Conservation (phyloP, 441 rosid genomes). For the Pelargonium citronellum region DNA sequence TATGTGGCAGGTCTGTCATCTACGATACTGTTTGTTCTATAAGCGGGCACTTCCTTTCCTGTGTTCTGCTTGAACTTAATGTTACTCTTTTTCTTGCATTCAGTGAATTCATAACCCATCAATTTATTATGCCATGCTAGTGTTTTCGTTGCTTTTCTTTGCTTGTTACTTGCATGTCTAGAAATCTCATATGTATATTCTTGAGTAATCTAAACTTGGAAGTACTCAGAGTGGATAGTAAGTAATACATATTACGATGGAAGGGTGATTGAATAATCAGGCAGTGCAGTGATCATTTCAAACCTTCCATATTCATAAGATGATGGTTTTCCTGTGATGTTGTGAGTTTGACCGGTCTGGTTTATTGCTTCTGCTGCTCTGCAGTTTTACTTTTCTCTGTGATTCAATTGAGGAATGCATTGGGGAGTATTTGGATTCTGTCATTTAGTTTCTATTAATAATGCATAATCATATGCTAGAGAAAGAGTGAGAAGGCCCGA, state of each 20-base stretch:
- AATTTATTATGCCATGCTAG: not conserved
- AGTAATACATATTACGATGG: not conserved
- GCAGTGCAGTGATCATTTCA: not conserved
- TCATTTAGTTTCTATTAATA: not conserved
- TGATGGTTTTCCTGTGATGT: too few relatives aligned
- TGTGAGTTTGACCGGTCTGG: not conserved
- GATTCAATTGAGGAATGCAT: not conserved
- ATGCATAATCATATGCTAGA: not conserved
- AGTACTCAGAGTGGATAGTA: not conserved
- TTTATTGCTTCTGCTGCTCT: not conserved
- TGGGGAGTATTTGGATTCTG: not conserved
- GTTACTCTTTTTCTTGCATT: not conserved
- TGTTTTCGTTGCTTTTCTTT: not conserved
- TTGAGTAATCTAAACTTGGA: not conserved
- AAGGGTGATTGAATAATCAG: not conserved
- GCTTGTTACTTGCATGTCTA: not conserved
- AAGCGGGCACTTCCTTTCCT: slow-evolving; percentile 1
- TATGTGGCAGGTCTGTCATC: slow-evolving; percentile 48
- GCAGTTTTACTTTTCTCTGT: not conserved
- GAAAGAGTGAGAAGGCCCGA: not conserved
- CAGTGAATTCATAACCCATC: not conserved
- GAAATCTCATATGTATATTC: not conserved
- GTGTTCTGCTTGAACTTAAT: slow-evolving; percentile 9
- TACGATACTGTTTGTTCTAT: slow-evolving; percentile 7
- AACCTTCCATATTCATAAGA: not conserved